Base-by-base conservation (phyloP, 805 yeast genomes). In the Yarrowia sp. region DNA sequence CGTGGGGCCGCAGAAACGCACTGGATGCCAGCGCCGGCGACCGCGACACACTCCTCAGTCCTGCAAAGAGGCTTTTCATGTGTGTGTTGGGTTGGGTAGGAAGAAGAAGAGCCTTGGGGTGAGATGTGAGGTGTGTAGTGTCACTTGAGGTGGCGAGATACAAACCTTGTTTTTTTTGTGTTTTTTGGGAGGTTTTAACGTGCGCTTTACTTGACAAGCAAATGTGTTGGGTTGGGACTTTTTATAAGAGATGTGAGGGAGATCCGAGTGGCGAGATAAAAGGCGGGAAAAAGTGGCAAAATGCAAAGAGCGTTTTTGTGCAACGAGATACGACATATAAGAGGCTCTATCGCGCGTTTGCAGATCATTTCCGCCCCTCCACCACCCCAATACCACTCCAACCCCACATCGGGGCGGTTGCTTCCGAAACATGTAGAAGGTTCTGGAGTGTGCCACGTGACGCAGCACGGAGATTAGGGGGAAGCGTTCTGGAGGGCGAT, bases 31-130 rank as follows among this genome's bases (percentile, higher is more conserved):
- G 47, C 13, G 24, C 43, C 12, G 15, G 53, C 34, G 66, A 7
- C 14, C 66, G 53, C 34, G 66, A 4, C 53, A 60, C 64, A 15
- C 64, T 42, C 64, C 64, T 58, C 40, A 58, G 64, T 42, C 64
- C 64, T 42, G 30, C 39, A 30, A 42, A 14, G 19, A 43, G 50
- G 50, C 64, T 58, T 17, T 58, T 43, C 49, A 42, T 58, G 49
- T 20, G 64, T 58, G 50, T 42, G 8, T 50, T 42, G 64, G 30
- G 24, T 20, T 2, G 24, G 15, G 19, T 19, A n/a, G 9, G 17
- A 13, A 13, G 10, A 8, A 24, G n/a, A n/a, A n/a, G n/a, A n/a
- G 17, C 3, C 17, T 13, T 9, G 10, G n/a, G 44, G 10, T 39
- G 43, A 14, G 43, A 39, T 20, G 20, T n/a, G 12, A 46, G 17